phyloP scores from a whole-genome alignment of 768 basidiomycete species.

The Serendipita indica region DNA sequence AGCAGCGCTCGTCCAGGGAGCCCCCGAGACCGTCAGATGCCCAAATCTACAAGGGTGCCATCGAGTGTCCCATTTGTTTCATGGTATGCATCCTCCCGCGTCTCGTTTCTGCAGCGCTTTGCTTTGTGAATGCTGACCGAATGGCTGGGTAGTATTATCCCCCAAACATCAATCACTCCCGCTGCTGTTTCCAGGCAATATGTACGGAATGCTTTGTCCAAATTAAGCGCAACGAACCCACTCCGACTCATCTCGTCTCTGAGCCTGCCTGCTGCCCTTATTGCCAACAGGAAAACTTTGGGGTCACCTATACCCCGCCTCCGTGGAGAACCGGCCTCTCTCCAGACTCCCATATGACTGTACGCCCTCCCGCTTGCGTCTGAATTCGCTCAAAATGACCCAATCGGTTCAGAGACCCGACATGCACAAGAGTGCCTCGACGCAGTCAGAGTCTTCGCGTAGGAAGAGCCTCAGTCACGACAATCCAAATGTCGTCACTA shows the following conservation, averaged over 20 bases:
- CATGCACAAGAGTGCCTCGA: constrained; percentile 10
- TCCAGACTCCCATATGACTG: constrained; percentile 28
- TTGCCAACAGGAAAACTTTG: constrained; percentile 96
- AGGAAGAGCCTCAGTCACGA: constrained; percentile 82
- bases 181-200: constrained; percentile 96
- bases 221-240: constrained; percentile 93
- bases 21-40: constrained; percentile 53
- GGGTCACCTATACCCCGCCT: constrained; percentile 74
- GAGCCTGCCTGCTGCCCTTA: constrained; percentile 96
- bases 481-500: constrained; percentile 81
- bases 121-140: constrained; percentile 15
- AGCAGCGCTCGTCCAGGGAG: constrained; percentile 35
- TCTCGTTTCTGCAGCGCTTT: no score
- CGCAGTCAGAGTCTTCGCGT: constrained; percentile 23
- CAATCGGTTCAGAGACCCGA: constrained; percentile 3
- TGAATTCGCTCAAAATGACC: background rate
- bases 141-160: constrained; percentile 71
- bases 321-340: constrained; percentile 69
- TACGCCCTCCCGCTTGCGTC: background rate
- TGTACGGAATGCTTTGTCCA: constrained; percentile 99
- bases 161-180: constrained; percentile 87
- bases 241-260: constrained; percentile 85
- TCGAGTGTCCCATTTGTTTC: constrained; percentile 98
- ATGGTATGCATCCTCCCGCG: constrained; percentile 42
- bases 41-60: constrained; percentile 64